Conservation (phyloP, 2,329 filamentous ascomycete species). For the Nigrospora oryzae region DNA sequence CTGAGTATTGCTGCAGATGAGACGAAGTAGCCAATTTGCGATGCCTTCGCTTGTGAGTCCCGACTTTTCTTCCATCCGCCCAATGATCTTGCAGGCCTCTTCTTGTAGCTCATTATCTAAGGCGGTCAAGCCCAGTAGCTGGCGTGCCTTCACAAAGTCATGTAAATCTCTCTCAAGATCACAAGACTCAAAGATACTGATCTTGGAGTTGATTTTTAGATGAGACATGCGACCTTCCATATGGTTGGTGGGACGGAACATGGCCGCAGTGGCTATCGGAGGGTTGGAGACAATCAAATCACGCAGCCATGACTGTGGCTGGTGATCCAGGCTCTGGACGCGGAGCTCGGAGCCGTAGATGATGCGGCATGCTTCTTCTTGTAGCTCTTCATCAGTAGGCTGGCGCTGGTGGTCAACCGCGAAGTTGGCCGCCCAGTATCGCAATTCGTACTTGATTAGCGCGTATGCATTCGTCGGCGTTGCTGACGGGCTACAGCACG, state of each 20-base stretch:
- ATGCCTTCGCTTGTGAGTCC: conserved; percentile 38
- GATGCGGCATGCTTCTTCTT: conserved; percentile 50
- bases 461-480: conserved; percentile 52
- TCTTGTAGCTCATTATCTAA: conserved; percentile 52
- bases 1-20: conserved; percentile 37
- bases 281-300: conserved; percentile 47
- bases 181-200: conserved; percentile 47
- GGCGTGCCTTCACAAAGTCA: conserved; percentile 42
- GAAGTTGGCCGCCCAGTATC: conserved; percentile 39
- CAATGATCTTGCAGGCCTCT: conserved; percentile 50
- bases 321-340: conserved; percentile 28
- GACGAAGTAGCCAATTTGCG: conserved; percentile 47
- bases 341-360: conserved; percentile 45
- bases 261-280: conserved; percentile 31
- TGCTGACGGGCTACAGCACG: conserved; percentile 32
- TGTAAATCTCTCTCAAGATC: conserved; percentile 46
- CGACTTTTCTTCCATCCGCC: conserved; percentile 45
- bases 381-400: conserved; percentile 44
- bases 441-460: conserved; percentile 48
- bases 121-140: conserved; percentile 47
- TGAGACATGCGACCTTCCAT: conserved; percentile 37
- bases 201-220: conserved; percentile 49
- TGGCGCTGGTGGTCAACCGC: conserved; percentile 28
- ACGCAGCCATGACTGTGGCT: conserved; percentile 44
- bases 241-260: conserved; percentile 36